phyloP scores from a whole-genome alignment of 139 green algal species.

The Parachlorella kessleri region DNA sequence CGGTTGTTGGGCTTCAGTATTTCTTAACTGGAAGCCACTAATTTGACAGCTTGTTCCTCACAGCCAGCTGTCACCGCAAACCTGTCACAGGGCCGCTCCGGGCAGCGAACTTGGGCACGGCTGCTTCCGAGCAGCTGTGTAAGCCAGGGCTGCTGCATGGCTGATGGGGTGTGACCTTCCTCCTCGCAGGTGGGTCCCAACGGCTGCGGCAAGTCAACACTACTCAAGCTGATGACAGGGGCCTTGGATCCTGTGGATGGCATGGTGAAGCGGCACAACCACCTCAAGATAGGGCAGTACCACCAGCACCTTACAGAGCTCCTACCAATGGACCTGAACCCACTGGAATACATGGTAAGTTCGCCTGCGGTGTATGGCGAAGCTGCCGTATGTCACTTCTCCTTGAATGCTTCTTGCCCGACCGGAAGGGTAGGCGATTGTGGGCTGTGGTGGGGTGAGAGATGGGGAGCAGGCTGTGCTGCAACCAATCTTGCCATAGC shows the following conservation, averaged over 20 bases:
- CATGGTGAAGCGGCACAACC: slow-evolving; percentile 94
- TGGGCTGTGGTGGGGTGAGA: background rate
- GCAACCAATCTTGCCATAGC: background rate
- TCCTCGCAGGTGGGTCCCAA: slow-evolving; percentile 45
- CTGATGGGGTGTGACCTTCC: too few species aligned
- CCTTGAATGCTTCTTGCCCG: too few species aligned
- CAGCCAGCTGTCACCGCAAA: background rate
- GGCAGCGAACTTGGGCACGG: too few species aligned
- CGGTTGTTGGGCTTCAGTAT: too few species aligned
- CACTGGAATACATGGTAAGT: slow-evolving; percentile 80
- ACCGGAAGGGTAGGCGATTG: too few species aligned
- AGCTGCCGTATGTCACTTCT: too few species aligned
- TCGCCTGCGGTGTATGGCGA: background rate
- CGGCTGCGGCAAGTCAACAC: slow-evolving; percentile 91
- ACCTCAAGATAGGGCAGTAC: slow-evolving; percentile 90
- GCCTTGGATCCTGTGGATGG: slow-evolving; percentile 86
- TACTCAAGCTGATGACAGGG: slow-evolving; percentile 98
- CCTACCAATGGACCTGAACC: slow-evolving; percentile 70
- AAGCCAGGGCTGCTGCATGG: too few species aligned
- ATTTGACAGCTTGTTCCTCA: background rate
- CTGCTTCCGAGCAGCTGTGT: background rate
- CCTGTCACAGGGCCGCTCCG: background rate
- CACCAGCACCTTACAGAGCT: slow-evolving; percentile 89
- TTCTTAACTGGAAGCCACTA: too few species aligned
- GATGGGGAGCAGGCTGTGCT: background rate